Conservation (phyloP, 129 eudicot species). For the Pittosporum tobira region DNA sequence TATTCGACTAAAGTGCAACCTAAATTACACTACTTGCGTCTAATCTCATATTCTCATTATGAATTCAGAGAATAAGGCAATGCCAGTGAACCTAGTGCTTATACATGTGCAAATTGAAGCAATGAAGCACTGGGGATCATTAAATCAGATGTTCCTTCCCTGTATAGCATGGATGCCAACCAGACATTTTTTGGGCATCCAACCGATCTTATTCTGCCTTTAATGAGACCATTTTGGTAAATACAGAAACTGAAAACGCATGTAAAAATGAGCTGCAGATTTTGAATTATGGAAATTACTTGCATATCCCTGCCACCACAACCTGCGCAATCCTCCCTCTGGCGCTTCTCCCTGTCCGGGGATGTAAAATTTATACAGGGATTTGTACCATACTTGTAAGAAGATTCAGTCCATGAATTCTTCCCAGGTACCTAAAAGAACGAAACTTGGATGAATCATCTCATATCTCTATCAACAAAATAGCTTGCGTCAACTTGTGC, state of each 20-base stretch:
- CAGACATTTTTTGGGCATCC: no score
- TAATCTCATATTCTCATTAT: background rate
- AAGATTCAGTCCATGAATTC: slow-evolving; percentile 60
- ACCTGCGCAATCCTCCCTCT: slow-evolving; percentile 45
- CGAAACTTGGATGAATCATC: background rate
- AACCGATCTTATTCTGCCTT: background rate
- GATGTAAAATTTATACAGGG: slow-evolving; percentile 17
- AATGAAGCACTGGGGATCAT: background rate
- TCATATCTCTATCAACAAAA: background rate
- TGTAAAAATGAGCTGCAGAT: background rate
- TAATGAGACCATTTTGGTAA: background rate
- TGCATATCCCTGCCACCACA: slow-evolving; percentile 47
- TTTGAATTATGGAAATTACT: slow-evolving; percentile 17
- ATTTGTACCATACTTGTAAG: slow-evolving; percentile 23
- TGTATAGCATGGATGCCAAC: background rate
- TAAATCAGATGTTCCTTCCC: background rate
- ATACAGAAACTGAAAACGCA: no score
- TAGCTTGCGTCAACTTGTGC: background rate
- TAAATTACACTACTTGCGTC: background rate
- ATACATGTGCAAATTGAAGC: background rate
- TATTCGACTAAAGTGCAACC: background rate
- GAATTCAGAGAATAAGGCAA: background rate
- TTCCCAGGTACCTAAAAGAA: slow-evolving; percentile 75
- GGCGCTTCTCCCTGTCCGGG: slow-evolving; percentile 69
- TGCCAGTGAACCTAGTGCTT: background rate